Base-by-base conservation (phyloP, 202 grass and related monocot species). In the Bolboschoenoplectus hybrid region DNA sequence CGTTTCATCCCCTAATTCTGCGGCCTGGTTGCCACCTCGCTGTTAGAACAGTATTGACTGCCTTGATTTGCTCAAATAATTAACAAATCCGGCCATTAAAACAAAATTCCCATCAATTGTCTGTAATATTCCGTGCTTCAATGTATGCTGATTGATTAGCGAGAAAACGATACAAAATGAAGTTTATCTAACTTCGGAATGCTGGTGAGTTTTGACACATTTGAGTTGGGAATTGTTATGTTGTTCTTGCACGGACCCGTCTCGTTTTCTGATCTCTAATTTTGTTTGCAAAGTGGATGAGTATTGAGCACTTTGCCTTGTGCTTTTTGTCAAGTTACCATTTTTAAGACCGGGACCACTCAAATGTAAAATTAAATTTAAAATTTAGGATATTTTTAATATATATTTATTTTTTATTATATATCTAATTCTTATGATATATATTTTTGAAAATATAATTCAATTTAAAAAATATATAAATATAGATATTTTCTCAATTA, bases 61-160 rank as follows among this genome's bases (percentile, higher is more conserved):
- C 17, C 80, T 82, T 66, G 80, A 82, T 45, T 82, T 61, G 17
- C 80, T 82, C 60, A 52, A 69, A 41, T 67, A 26, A 26, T 83
- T 19, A 67, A 20, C 41, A 7, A 68, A 68, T 20, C 51, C 69
- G 52, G 81, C 3, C 34, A 7, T 35, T 49, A 67, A 26, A 83
- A 83, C 66, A 36, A 36, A 36, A 52, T 52, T 70, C 16, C 19
- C 50, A 83, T 70, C 81, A 56, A 68, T n/a, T 70, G 81, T 83
- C 81, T 45, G 81, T 47, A 49, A 52, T 55, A 69, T 83, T 83
- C 81, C 62, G 36, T 67, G 17, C 9, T 82, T 47, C 11, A 58
- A 82, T 61, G 17, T 67, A 53, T 69, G 40, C 35, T 70, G 32
- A 83, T 43, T 50, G 47, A 26, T 61, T 82, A 65, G 60, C 80